Conservation (phyloP, 768 basidiomycete species). For the Hemileccinum rubropunctum region DNA sequence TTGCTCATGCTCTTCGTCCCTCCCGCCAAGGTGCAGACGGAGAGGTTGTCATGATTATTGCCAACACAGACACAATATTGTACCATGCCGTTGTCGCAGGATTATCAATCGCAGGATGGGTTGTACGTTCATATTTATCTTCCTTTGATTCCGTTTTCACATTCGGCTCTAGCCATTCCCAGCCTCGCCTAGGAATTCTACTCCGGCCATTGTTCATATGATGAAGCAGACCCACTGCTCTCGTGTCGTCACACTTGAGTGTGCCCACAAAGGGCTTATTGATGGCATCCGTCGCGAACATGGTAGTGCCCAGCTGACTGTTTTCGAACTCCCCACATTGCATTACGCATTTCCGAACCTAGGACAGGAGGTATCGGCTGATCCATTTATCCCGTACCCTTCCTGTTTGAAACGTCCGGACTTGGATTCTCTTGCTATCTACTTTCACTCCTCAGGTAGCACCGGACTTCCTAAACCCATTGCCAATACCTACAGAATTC, state of each 20-base stretch:
- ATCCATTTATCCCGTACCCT: conserved; percentile 15
- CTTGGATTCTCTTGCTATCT: conserved; percentile 13
- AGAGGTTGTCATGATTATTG: conserved; percentile 32
- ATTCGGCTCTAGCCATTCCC: conserved; percentile 21
- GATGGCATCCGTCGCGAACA: conserved; percentile 7
- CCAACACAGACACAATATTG: conserved; percentile 28
- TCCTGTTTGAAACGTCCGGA: conserved; percentile 2
- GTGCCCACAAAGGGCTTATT: conserved; percentile 11
- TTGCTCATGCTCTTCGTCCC: conserved; percentile 25
- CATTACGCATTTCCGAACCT: conserved; percentile 35
- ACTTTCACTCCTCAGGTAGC: conserved; percentile 33
- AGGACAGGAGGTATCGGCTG: conserved; percentile 23
- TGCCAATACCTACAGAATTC: conserved; percentile 27
- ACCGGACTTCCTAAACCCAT: conserved; percentile 48
- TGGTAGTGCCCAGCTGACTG: background rate
- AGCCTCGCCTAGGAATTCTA: conserved; percentile 23
- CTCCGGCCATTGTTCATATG: conserved; percentile 18
- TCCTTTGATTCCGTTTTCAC: background rate
- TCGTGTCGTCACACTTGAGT: conserved; percentile 14
- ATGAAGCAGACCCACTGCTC: conserved; percentile 20
- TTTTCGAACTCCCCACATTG: conserved; percentile 19
- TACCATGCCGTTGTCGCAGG: conserved; percentile 29
- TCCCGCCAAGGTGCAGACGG: conserved; percentile 17
- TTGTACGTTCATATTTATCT: background rate
- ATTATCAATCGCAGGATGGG: conserved; percentile 5